A percentile compares a stretch with the other conserved stretches of the same genome.
These are phyloP conservation scores for Mitosporidium daphniae DNA, from an alignment of 371 early-diverging fungal genomes.

Conservation along the genomic window DNA sequence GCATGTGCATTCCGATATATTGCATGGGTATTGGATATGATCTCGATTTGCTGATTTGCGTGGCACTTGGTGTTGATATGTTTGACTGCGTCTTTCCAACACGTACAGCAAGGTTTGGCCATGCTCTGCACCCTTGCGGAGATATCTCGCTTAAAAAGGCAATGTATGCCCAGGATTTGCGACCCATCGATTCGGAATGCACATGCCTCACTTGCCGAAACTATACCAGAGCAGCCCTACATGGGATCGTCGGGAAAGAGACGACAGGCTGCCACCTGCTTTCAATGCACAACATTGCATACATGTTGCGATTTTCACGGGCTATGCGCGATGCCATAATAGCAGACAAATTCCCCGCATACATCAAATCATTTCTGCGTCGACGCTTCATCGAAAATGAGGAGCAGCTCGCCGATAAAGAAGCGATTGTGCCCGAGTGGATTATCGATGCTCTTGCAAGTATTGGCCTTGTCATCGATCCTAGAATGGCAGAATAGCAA, in stretches of 20 bases:
- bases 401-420: too few relatives aligned
- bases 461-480: too few relatives aligned
- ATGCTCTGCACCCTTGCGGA: slow-evolving; percentile 38
- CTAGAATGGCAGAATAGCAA: too few relatives aligned
- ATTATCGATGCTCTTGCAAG: slow-evolving; percentile 37
- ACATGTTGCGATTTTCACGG: slow-evolving; percentile 45
- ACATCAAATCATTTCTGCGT: slow-evolving; percentile 29
- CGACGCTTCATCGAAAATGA: too few relatives aligned
- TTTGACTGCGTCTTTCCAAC: slow-evolving; percentile 89
- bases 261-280: slow-evolving; percentile 61
- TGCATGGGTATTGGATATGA: slow-evolving; percentile 92
- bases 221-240: slow-evolving; percentile 36
- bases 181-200: slow-evolving; percentile 43
- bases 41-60: slow-evolving; percentile 58
- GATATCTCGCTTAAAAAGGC: slow-evolving; percentile 22
- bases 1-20: too few relatives aligned
- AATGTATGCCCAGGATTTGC: slow-evolving; percentile 18
- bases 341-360: slow-evolving; percentile 30
- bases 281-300: slow-evolving; percentile 53
- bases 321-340: slow-evolving; percentile 32
- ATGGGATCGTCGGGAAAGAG: slow-evolving; percentile 27
- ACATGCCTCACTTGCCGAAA: slow-evolving; percentile 40
- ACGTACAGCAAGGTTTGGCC: slow-evolving; percentile 71
- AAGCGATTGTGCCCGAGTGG: slow-evolving; percentile 38
- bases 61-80: slow-evolving; percentile 75